Evolutionary conservation across 2,329 filamentous ascomycete genomes (phyloP), one percentile per base, ranked within the genome.

Genomic region (Epicoccum nigrum): DNA sequence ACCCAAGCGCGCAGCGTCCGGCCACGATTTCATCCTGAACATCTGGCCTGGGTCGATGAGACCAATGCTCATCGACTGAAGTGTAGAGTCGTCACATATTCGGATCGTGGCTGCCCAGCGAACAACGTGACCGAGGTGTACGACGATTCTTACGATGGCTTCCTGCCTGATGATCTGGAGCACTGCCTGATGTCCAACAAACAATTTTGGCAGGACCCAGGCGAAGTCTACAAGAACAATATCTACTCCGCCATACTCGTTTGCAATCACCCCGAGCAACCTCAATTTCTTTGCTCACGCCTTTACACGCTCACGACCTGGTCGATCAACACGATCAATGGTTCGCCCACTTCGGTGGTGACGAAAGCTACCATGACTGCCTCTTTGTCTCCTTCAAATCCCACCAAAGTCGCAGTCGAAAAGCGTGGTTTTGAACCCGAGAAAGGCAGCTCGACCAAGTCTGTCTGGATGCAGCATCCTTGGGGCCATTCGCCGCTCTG

Each of bases 401-500:
- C 23, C 23, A 9, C 23, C 23, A n/a, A 27, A 45, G 30, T 11
- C 19, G 20, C 25, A 21, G 28, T 13, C 20, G 35, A 20, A 2
- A 21, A 8, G 13, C 49, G 58, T 46, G 23, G 11, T 11, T 30
- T 30, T 13, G 28, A 30, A n/a, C 25, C 45, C 45, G 40, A 49
- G 44, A 20, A 43, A 17, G 13, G 11, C n/a, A 9, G 35, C 17
- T 44, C 57, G 34, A 43, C 40, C 3, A 51, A 35, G 15, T 45
- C 46, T 15, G 59, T 65, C 1, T 70, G 65, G 64, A 59, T 68
- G 60, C 42, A 56, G 13, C 62, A 69, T 32, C 65, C 66, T 2
- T 70, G 67, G 65, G 51, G 39, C 4, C 9, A 23, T 7, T 49
- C 52, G 2, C 7, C 52, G 19, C 23, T 62, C 3, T 71, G 67